Conservation (phyloP, 1,284 basidiomycete genomes). For the Rhodotorula sp. region DNA sequence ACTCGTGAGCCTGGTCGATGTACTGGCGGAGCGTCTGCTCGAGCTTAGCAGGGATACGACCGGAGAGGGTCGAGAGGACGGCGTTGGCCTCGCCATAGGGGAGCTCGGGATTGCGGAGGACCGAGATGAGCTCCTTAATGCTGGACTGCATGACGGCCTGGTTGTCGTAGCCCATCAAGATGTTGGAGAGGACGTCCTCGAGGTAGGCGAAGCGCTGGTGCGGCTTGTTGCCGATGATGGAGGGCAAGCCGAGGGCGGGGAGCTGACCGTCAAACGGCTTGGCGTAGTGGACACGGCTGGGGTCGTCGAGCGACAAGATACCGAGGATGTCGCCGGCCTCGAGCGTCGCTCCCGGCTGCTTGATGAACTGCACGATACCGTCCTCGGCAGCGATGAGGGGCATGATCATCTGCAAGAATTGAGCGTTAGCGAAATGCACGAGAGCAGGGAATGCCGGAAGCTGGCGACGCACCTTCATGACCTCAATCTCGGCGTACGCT, state of each 20-base stretch:
- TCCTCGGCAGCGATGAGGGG: conserved; percentile 93
- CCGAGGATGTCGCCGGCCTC: conserved; percentile 98
- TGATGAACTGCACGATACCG: conserved; percentile 93
- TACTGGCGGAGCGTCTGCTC: conserved; percentile 80
- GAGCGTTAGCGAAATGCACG: not conserved
- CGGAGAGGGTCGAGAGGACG: conserved; percentile 83
- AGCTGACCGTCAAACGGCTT: conserved; percentile 96
- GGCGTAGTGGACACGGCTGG: conserved; percentile 93
- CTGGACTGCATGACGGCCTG: conserved; percentile 78
- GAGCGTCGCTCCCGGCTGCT: conserved; percentile 94
- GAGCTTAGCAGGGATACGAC: conserved; percentile 87
- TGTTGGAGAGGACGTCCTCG: conserved; percentile 79
- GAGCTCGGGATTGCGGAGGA: conserved; percentile 77
- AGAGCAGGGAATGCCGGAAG: not conserved
- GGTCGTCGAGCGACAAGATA: conserved; percentile 95
- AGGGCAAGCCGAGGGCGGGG: conserved; percentile 78
- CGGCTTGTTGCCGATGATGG: conserved; percentile 83
- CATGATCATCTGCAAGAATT: conserved; percentile 75
- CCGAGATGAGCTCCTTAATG: conserved; percentile 74
- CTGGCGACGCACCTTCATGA: conserved; percentile 68
- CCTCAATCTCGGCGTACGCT: conserved; percentile 98
- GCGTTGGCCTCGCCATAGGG: conserved; percentile 84
- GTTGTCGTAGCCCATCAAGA: conserved; percentile 93
- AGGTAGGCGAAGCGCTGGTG: conserved; percentile 81
- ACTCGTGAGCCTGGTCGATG: conserved; percentile 70